phyloP scores from a whole-genome alignment of 495 filamentous ascomycete genomes.

The Umbilicaria muhlenbergii region DNA sequence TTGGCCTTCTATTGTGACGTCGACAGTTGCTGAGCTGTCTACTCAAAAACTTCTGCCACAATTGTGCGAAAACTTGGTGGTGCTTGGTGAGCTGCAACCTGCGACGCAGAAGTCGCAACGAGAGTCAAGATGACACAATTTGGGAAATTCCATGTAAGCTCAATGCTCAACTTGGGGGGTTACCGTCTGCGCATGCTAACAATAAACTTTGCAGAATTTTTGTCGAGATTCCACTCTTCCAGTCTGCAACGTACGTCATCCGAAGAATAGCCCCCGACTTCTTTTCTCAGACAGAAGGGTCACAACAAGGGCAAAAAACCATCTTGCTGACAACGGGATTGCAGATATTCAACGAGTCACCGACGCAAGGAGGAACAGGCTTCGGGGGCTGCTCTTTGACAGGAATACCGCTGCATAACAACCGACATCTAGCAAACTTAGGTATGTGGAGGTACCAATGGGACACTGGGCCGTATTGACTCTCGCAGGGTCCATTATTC shows the following conservation, averaged over 20 bases:
- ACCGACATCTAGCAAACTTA: constrained; percentile 59
- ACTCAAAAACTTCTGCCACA: too few species aligned
- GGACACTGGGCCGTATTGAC: too few species aligned
- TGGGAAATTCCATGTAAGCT: constrained; percentile 76
- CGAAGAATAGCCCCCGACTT: not conserved
- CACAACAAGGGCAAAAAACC: not conserved
- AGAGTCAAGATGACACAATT: constrained; percentile 40
- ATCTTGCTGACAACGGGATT: constrained; percentile 3
- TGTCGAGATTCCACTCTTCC: constrained; percentile 94
- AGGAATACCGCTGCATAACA: constrained; percentile 55
- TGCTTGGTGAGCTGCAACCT: too few species aligned
- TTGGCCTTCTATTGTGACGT: too few species aligned
- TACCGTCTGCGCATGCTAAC: not conserved
- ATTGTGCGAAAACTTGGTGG: too few species aligned
- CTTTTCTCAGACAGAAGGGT: not conserved
- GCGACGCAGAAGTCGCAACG: too few species aligned
- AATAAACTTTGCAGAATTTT: constrained; percentile 49
- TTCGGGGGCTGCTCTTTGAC: constrained; percentile 53
- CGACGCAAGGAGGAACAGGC: constrained; percentile 9
- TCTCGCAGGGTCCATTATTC: constrained; percentile 67
- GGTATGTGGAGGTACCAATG: constrained; percentile 37
- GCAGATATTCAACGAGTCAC: constrained; percentile 9
- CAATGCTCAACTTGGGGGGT: not conserved
- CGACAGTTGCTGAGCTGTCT: too few species aligned
- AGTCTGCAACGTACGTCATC: constrained; percentile 77